These are phyloP conservation scores for Leccinellum rugosiceps DNA, from an alignment of 768 basidiomycete genomes.

Conservation along the genomic window DNA sequence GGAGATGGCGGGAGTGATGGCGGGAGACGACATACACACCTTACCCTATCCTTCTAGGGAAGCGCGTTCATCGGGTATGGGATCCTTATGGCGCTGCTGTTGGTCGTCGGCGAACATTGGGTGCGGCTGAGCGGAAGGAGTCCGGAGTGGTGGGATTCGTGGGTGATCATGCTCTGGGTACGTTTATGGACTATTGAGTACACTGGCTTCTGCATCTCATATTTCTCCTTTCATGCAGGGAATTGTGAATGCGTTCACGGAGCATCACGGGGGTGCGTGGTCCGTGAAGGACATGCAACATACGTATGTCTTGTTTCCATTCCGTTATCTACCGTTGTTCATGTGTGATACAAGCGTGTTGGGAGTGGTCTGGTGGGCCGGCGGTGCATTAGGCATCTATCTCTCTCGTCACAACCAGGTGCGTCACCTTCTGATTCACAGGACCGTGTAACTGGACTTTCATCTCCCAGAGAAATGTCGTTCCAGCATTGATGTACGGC, in stretches of 20 bases:
- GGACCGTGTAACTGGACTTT: not conserved
- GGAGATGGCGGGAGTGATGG: slow-evolving; percentile 6
- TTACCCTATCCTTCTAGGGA: slow-evolving; percentile 39
- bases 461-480: slow-evolving; percentile 58
- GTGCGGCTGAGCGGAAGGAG: slow-evolving; percentile 64
- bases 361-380: slow-evolving; percentile 70
- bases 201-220: not conserved
- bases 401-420: slow-evolving; percentile 77
- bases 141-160: slow-evolving; percentile 86
- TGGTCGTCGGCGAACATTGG: slow-evolving; percentile 79
- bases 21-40: slow-evolving; percentile 11
- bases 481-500: slow-evolving; percentile 78
- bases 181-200: slow-evolving; percentile 18
- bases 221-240: slow-evolving; percentile 6
- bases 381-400: slow-evolving; percentile 85
- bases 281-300: slow-evolving; percentile 94
- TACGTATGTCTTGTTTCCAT: slow-evolving; percentile 52
- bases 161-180: slow-evolving; percentile 57
- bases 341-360: slow-evolving; percentile 47
- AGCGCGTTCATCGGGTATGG: slow-evolving; percentile 90
- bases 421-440: slow-evolving; percentile 13
- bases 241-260: slow-evolving; percentile 87
- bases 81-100: slow-evolving; percentile 72
- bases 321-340: not conserved
- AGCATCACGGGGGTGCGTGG: slow-evolving; percentile 80